Evolutionary conservation across 2,329 filamentous ascomycete genomes (phyloP), one percentile per base, ranked within the genome.

Genomic region (Aspergillus amoenus): DNA sequence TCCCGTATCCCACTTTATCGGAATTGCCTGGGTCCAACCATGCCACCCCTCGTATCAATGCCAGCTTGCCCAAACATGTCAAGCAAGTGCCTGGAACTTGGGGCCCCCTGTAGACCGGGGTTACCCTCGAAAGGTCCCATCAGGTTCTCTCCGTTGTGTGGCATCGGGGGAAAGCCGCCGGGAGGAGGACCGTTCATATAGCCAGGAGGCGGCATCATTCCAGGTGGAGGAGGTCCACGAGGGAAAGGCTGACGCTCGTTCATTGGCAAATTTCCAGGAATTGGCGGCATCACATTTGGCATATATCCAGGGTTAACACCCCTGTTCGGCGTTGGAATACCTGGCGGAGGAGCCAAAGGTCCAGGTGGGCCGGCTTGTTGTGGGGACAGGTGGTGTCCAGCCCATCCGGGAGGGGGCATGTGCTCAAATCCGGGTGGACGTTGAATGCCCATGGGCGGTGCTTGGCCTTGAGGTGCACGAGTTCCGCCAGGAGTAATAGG

Each of bases 401-500:
- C 64, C 74, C 74, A 77, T 55, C 73, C 73, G 13, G 73, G 73
- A 42, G 72, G 72, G 15, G 72, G 72, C 60, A 77, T 59, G 52
- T 77, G 74, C 21, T 78, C 76, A 43, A 79, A 71, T 18, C 77
- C 77, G 34, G 76, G 77, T 41, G 77, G 77, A 56, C 76, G 69
- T 58, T 76, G 76, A 30, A 79, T 68, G 21, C 71, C 72, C 68
- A 77, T 72, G 51, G 69, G 68, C 50, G 73, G 71, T 18, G 61
- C 67, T 21, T 68, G 67, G 21, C 66, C 68, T 53, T 73, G 73
- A 27, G 69, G 70, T 37, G 59, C 65, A 27, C 73, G 66, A 22
- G 66, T 67, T 44, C 68, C 72, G 59, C 68, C 68, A 13, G 72
- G 72, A 24, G 70, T 74, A 56, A 71, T 71, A 32, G 67, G 70